Evolutionary conservation across 106 monocot genomes (phyloP).

Genomic region (Posidonia australis): DNA sequence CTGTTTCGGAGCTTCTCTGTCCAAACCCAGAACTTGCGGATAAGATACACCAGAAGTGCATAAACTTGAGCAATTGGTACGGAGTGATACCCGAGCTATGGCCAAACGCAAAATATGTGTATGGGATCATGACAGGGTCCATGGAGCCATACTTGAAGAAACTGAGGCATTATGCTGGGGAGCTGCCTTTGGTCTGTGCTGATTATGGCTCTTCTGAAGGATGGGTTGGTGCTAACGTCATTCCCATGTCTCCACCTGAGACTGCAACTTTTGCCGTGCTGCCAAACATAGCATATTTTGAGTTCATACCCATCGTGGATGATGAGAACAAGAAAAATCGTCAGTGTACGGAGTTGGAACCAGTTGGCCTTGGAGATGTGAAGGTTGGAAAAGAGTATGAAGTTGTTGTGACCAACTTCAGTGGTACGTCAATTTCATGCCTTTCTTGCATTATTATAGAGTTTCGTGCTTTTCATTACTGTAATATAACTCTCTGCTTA

Average conservation of each 20-base stretch:
- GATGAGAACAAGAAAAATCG: conserved; percentile 24
- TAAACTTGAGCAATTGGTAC: conserved; percentile 47
- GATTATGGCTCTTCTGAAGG: conserved; percentile 76
- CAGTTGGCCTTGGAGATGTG: conserved; percentile 57
- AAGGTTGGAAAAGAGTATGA: conserved; percentile 55
- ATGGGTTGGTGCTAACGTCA: conserved; percentile 62
- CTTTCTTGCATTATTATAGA: background rate
- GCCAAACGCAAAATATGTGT: conserved; percentile 71
- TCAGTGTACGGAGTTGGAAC: too few relatives aligned
- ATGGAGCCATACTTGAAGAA: conserved; percentile 72
- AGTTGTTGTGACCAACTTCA: conserved; percentile 42
- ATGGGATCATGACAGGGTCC: conserved; percentile 71
- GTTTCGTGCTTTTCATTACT: too few relatives aligned
- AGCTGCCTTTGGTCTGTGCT: conserved; percentile 44
- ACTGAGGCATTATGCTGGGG: conserved; percentile 57
- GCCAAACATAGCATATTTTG: conserved; percentile 66
- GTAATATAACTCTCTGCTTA: too few relatives aligned
- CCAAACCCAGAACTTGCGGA: conserved; percentile 54
- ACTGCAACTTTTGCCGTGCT: conserved; percentile 43
- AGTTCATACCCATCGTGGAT: conserved; percentile 51
- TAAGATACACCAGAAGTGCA: conserved; percentile 35
- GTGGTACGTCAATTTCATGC: background rate
- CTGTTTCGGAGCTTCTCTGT: conserved; percentile 39
- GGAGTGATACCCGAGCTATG: conserved; percentile 57
- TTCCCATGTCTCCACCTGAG: conserved; percentile 41